A percentile compares a stretch with the other conserved stretches of the same genome.
Evolutionary conservation across 352 stramenopile genomes (phyloP).

Genomic region (Pythium apleroticum): DNA sequence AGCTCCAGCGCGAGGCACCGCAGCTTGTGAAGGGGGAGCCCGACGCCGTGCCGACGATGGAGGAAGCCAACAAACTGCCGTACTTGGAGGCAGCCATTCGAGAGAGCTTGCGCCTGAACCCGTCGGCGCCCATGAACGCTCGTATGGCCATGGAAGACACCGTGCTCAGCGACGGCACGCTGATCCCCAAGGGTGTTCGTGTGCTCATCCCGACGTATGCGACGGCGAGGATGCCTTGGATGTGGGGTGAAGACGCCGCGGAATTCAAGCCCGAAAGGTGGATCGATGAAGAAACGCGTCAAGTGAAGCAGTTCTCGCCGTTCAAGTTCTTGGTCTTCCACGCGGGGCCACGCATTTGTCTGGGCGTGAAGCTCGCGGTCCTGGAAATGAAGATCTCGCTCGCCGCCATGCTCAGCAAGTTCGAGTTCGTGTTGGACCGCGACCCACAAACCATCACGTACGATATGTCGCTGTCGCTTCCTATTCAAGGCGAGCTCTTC

Average conservation of each 20-base stretch:
- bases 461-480: slow-evolving; percentile 42
- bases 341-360: slow-evolving; percentile 59
- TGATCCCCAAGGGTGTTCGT: slow-evolving; percentile 51
- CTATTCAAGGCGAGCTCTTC: slow-evolving; percentile 37
- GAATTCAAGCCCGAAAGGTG: slow-evolving; percentile 73
- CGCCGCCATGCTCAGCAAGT: slow-evolving; percentile 48
- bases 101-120: slow-evolving; percentile 64
- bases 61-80: slow-evolving; percentile 45
- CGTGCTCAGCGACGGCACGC: slow-evolving; percentile 62
- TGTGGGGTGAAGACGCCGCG: slow-evolving; percentile 63
- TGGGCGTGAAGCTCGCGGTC: slow-evolving; percentile 67
- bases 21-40: slow-evolving; percentile 14
- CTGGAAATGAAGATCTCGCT: slow-evolving; percentile 66
- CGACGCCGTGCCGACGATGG: slow-evolving; percentile 32
- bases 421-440: slow-evolving; percentile 43
- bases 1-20: slow-evolving; percentile 31
- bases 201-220: slow-evolving; percentile 65
- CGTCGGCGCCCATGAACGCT: slow-evolving; percentile 54
- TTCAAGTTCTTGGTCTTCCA: slow-evolving; percentile 74
- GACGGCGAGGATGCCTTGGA: slow-evolving; percentile 47
- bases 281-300: slow-evolving; percentile 44
- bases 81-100: slow-evolving; percentile 58
- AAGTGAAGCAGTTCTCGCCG: slow-evolving; percentile 43
- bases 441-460: slow-evolving; percentile 48
- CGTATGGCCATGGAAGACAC: slow-evolving; percentile 55